phyloP scores from a whole-genome alignment of 176 grass and related monocot genomes.

The Carex littledalei region DNA sequence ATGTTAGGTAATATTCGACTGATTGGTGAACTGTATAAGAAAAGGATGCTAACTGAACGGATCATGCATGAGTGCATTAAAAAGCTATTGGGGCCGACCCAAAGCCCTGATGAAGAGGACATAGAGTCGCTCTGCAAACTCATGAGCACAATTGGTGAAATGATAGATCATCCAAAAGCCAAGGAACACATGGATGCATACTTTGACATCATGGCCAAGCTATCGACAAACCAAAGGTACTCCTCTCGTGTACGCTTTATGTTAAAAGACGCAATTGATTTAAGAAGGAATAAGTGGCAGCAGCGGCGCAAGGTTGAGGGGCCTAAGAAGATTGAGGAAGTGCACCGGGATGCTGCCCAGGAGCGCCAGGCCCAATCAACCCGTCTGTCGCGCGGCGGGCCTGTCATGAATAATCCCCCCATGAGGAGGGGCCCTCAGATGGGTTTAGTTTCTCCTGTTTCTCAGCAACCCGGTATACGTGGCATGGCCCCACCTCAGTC shows the following conservation, averaged over 20 bases:
- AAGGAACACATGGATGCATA: conserved; percentile 96
- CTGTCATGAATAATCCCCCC: conserved; percentile 39
- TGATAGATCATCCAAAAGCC: conserved; percentile 86
- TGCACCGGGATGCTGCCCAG: conserved; percentile 89
- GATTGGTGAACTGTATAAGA: conserved; percentile 96
- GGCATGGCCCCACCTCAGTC: conserved; percentile 40
- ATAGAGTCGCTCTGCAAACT: conserved; percentile 94
- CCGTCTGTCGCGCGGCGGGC: conserved; percentile 58
- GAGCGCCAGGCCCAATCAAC: conserved; percentile 83
- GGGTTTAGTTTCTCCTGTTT: conserved; percentile 56
- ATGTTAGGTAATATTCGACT: conserved; percentile 97
- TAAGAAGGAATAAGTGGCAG: conserved; percentile 89
- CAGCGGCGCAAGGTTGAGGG: conserved; percentile 92
- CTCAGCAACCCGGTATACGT: conserved; percentile 55
- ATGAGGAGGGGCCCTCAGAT: conserved; percentile 51
- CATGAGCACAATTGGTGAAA: conserved; percentile 95
- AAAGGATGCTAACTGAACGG: conserved; percentile 83
- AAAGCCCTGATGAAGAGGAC: conserved; percentile 77
- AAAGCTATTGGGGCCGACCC: conserved; percentile 57
- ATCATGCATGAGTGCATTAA: conserved; percentile 99
- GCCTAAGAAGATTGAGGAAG: conserved; percentile 98
- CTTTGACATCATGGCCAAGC: conserved; percentile 52
- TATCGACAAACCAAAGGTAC: conserved; percentile 63
- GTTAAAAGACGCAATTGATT: conserved; percentile 85
- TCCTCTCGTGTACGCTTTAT: conserved; percentile 90